Evolutionary conservation across 2,329 filamentous ascomycete species (phyloP), one percentile per base, ranked within the genome.

Genomic region (Epicoccum nigrum): DNA sequence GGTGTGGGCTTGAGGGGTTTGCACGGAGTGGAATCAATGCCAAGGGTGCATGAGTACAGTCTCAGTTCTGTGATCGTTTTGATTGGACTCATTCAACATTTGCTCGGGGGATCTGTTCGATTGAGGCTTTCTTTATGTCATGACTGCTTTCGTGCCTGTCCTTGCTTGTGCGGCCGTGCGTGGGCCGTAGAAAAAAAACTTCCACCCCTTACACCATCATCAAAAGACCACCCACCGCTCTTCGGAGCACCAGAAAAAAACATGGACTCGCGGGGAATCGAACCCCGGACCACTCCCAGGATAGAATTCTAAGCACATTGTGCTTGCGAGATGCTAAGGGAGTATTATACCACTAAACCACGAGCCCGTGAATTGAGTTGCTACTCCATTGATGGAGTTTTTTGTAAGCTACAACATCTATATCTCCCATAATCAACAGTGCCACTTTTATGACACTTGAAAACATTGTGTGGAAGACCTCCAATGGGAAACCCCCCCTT

Each of bases 211-310:
- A 30, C 23, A 9, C 28, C 28, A 5, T 9, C 28, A 30, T 11
- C 28, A 30, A 7, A 7, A 30, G 5, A 30, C 28, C 4, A n/a
- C 28, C 9, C 28, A 7, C 5, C 1, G 28, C 7, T n/a, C 6
- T 30, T 4, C 13, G 12, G 7, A 30, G 28, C 7, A 11, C 28
- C 9, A 21, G n/a, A 28, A 42, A 42, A 42, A n/a, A 11, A 23
- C 4, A 37, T 54, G 51, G 51, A 54, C 51, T 54, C 17, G 51
- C 51, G 15, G 51, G 51, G 51, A 54, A 54, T 54, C 54, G 46
- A 51, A 54, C 51, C 51, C 55, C 23, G 55, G 55, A 58, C 55
- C 55, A 47, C 48, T 58, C 55, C 51, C 55, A 57, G 28, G 7
- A 7, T 9, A 13, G 28, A 30, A 1, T 30, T 30, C 28, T 7